Base-by-base conservation (phyloP, 208 protist genomes). In the Trypanosoma cruzi region DNA sequence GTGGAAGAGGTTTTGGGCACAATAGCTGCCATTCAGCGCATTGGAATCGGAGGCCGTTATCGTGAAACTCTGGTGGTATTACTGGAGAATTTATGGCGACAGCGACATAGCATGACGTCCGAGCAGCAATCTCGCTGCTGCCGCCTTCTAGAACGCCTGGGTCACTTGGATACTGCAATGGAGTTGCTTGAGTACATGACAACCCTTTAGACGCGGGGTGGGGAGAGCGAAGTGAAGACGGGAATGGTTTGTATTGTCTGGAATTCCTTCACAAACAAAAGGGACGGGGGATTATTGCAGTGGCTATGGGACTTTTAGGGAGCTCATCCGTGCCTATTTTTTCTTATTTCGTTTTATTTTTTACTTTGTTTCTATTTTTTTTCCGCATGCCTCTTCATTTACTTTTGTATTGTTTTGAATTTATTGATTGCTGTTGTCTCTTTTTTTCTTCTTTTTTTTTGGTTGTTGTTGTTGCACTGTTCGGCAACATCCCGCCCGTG, bases 11-110 rank as follows among this genome's bases (percentile, higher is more conserved):
- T 77, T 4, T 69, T 94, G 54, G 61, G 40, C n/a, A 87, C 81
- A 5, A 62, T 96, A 46, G 36, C 75, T 22, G 87, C 74, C 5
- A 74, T 96, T 52, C 77, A 85, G 49, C 78, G 72, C 24, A 82
- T 96, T 50, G 80, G 80, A 14, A 70, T 79, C 50, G 72, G 75
- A 10, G 64, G 64, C 18, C 68, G 66, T 4, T 79, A 80, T 46
- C 53, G 77, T 28, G 75, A 81, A 1, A 63, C 71, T 6, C 37
- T 89, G 8, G 48, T 81, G 24, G 69, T 68, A 6, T 75, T 96
- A 11, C 67, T 95, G 52, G 74, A 80, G 37, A 83, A 82, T 61
- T 48, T 96, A 49, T 93, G 85, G 88, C 54, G 20, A 10, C 64
- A 73, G 10, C 76, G 80, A 20, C 55, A 77, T 50, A 56, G 64